Base-by-base conservation (phyloP, 805 yeast species). In the Wickerhamomyces pijperi region DNA sequence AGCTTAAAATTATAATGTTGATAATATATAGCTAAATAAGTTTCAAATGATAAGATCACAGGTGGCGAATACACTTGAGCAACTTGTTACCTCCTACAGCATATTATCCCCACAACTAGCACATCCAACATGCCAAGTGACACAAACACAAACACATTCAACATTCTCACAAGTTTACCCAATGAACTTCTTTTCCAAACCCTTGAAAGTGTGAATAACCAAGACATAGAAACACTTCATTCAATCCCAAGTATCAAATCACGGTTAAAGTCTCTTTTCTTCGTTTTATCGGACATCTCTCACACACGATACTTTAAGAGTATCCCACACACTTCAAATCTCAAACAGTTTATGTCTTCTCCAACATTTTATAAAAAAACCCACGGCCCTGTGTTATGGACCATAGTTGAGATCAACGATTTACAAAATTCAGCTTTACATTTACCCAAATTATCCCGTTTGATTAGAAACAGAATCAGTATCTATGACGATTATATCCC, bases 331-430 rank as follows among this genome's bases (percentile, higher is more conserved):
- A 13, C 29, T 11, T 25, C 13, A 4, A 25, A 25, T 25, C 29
- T 25, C 14, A 7, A 25, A 25, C 29, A 25, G 29, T 12, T 25
- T 14, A 25, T 25, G 13, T 8, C 12, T 13, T 11, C 12, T 25
- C 14, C 29, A 4, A 5, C 12, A 25, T 25, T 25, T 25, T 9
- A 25, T 25, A 12, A 8, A 11, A 7, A 25, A 4, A 4, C n/a
- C 13, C n/a, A 13, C 14, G 14, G 29, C 13, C 12, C n/a, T 25
- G 29, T 33, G 2, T 15, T 38, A 3, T 20, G 40, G 36, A 39
- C 38, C 4, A 19, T 47, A 3, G 40, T 47, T 2, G 50, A 47
- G 35, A 33, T 47, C 19, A 40, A 45, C 29, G 45, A 47, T 16
- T 21, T 45, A 11, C 28, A 23, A 16, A 29, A 31, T 19, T 19